These are phyloP conservation scores for Cladosporium sp. DNA, from an alignment of 2,329 filamentous ascomycete species.

Conservation along the genomic window DNA sequence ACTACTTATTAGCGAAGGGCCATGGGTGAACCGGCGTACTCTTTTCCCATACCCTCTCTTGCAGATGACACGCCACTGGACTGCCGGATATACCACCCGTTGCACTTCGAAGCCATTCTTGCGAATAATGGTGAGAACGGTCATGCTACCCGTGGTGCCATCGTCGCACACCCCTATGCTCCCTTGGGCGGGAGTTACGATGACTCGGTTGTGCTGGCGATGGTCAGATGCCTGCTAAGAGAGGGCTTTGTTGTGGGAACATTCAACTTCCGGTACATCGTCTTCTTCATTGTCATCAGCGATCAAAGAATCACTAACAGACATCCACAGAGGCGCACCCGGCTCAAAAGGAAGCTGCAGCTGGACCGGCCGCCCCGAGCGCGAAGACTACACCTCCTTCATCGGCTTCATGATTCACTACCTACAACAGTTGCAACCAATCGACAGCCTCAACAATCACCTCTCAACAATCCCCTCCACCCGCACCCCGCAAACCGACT, in stretches of 20 bases:
- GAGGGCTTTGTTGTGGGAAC: conserved; percentile 71
- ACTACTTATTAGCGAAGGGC: neutral
- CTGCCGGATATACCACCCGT: conserved; percentile 70
- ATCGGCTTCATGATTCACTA: conserved; percentile 76
- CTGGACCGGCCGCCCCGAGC: conserved; percentile 78
- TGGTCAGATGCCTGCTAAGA: conserved; percentile 58
- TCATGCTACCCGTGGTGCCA: conserved; percentile 38
- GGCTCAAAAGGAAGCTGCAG: conserved; percentile 71
- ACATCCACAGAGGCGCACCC: conserved; percentile 60
- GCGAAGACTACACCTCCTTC: conserved; percentile 74
- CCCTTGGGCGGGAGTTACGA: conserved; percentile 80
- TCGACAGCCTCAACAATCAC: neutral
- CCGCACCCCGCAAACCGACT: neutral
- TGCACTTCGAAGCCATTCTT: neutral
- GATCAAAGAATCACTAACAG: conserved; percentile 12
- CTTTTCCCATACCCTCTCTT: conserved; percentile 76
- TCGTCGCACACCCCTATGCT: conserved; percentile 88
- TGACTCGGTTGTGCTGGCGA: conserved; percentile 67
- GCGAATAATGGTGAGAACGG: neutral
- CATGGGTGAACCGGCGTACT: conserved; percentile 21
- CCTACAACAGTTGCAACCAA: conserved; percentile 48
- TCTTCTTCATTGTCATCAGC: neutral
- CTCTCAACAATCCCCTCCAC: conserved; percentile 4
- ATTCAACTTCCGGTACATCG: conserved; percentile 78
- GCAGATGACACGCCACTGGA: conserved; percentile 70